phyloP scores from a whole-genome alignment of 1,284 basidiomycete genomes.

The Veloboletus limbatus region DNA sequence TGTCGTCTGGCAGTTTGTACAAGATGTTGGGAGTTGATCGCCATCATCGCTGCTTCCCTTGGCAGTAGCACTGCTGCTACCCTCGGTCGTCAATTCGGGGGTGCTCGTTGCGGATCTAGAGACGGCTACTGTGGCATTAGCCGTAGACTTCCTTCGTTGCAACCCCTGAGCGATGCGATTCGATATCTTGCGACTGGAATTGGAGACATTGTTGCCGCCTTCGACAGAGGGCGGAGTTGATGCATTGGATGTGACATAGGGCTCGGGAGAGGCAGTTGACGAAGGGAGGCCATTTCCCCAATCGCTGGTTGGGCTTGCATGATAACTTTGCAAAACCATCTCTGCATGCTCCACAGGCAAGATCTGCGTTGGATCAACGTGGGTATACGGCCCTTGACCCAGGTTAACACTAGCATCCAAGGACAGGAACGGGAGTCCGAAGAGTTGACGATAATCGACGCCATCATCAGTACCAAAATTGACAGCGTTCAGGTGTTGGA shows the following conservation, averaged over 20 bases:
- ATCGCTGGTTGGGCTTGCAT: slow-evolving; percentile 78
- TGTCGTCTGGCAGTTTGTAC: slow-evolving; percentile 93
- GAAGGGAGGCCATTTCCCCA: slow-evolving; percentile 71
- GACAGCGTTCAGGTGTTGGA: slow-evolving; percentile 51
- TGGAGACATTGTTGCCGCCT: slow-evolving; percentile 35
- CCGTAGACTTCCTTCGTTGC: slow-evolving; percentile 50
- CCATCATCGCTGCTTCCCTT: slow-evolving; percentile 60
- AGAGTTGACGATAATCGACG: slow-evolving; percentile 60
- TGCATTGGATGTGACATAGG: slow-evolving; percentile 61
- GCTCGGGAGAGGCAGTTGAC: slow-evolving; percentile 74
- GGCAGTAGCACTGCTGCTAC: slow-evolving; percentile 30
- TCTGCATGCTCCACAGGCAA: slow-evolving; percentile 52
- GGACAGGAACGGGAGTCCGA: slow-evolving; percentile 59
- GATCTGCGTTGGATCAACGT: slow-evolving; percentile 87
- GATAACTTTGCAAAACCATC: slow-evolving; percentile 50
- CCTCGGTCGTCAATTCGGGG: slow-evolving; percentile 45
- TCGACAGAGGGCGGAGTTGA: slow-evolving; percentile 69
- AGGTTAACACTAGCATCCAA: slow-evolving; percentile 41
- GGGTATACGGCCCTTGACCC: slow-evolving; percentile 63
- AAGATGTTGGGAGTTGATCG: slow-evolving; percentile 74
- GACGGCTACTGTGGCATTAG: slow-evolving; percentile 32
- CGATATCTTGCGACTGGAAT: slow-evolving; percentile 51
- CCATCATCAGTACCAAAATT: slow-evolving; percentile 52
- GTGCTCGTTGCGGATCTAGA: slow-evolving; percentile 52
- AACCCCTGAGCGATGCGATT: slow-evolving; percentile 55